phyloP scores from a whole-genome alignment of 169 alveolate genomes.

The Neospora caninum region DNA sequence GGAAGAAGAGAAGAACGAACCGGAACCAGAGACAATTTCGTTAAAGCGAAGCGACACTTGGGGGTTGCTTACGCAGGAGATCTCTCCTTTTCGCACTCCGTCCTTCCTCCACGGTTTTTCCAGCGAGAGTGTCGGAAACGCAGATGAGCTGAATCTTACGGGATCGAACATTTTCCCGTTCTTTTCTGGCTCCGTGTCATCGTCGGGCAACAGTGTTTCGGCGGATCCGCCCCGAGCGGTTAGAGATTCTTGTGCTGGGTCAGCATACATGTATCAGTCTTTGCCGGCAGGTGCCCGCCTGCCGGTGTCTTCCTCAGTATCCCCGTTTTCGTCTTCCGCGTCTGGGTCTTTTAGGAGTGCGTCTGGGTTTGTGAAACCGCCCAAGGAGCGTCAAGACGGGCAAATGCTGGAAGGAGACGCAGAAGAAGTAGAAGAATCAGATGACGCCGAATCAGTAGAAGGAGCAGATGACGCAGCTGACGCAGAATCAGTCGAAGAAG shows the following conservation, averaged over 20 bases:
- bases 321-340: too few species aligned
- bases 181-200: neutral
- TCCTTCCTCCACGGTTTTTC: neutral
- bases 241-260: neutral
- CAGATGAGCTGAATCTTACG: conserved; percentile 1
- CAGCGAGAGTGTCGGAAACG: neutral
- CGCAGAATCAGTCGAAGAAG: too few species aligned
- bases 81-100: neutral
- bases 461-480: too few species aligned
- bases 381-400: too few species aligned
- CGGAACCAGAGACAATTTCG: neutral
- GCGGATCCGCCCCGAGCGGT: neutral
- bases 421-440: too few species aligned
- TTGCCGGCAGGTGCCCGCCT: neutral
- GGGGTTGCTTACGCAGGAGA: neutral
- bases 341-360: too few species aligned
- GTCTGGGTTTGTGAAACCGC: too few species aligned
- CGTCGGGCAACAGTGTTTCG: neutral
- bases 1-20: neutral
- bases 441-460: too few species aligned
- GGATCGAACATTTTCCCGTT: neutral
- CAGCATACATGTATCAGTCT: neutral
- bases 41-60: neutral
- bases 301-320: neutral
- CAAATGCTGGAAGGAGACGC: too few species aligned